Evolutionary conservation across 257 asterid genomes (phyloP), one percentile per base, ranked within the genome.

Genomic region (Salvia splendens): DNA sequence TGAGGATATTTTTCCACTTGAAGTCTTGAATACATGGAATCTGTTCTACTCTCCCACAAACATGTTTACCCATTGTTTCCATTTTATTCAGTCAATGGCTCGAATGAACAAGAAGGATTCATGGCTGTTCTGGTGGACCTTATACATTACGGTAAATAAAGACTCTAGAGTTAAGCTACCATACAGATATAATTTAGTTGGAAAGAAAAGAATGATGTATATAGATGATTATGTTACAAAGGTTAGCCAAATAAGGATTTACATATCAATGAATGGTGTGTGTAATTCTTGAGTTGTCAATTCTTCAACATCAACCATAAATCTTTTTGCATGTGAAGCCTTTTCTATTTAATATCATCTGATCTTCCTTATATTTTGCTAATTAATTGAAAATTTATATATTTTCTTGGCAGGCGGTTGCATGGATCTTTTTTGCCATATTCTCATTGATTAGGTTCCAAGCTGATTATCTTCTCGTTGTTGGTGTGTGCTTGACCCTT

Each of bases 101-200:
- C 84, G 95, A 71, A 90, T 93, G 87, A 93, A 93, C 88, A 89
- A 90, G 89, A 90, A 93, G 87, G 99, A 93, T 76, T 85, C 97
- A 60, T 90, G 97, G 99, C 87, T 93, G 38, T 93, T 93, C 77
- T 90, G 99, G 99, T 93, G 99, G 99, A 93, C 99, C 51, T 77
- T 93, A 54, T 93, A 89, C 80, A 82, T 93, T 65, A 78, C 96
- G 32, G 98, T 89, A 83, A 81, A 96, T 71, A 69, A 58, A 48
- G 5, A 56, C 24, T 65, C 42, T 46, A 42, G 53, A 74, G 45
- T 16, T 58, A 10, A 8, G 57, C 47, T 70, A 41, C 40, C 56
- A 45, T 54, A 46, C 8, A 49, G 6, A 47, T 38, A 45, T 76
- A 49, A 51, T 70, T 9, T 64, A 65, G 46, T 61, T 62, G 62